These are phyloP conservation scores for Cymbidium sinense DNA, from an alignment of 106 monocot species.

Conservation along the genomic window DNA sequence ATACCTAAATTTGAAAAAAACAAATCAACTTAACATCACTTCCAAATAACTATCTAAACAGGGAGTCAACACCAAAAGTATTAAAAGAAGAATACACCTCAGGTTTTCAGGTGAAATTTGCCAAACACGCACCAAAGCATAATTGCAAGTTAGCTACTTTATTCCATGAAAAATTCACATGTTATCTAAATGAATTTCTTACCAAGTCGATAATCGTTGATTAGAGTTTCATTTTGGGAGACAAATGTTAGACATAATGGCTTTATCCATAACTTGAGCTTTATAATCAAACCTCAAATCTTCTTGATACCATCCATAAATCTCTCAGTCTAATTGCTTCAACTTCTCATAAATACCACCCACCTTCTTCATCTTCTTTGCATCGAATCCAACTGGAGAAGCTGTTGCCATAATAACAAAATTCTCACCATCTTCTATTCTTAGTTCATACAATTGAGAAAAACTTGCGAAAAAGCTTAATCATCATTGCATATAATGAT, in stretches of 20 bases:
- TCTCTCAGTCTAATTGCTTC: constrained; percentile 21
- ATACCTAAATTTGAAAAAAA: too few relatives aligned
- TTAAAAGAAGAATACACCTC: too few relatives aligned
- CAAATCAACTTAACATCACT: too few relatives aligned
- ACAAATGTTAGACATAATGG: neutral
- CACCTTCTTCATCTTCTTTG: neutral
- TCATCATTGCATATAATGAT: constrained; percentile 21
- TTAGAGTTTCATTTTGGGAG: neutral
- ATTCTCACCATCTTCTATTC: constrained; percentile 72
- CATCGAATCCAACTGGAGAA: constrained; percentile 6
- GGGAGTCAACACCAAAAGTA: too few relatives aligned
- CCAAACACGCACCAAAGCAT: neutral
- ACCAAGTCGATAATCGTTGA: neutral
- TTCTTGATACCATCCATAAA: constrained; percentile 22
- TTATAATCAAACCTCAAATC: constrained; percentile 17
- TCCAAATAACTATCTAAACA: too few relatives aligned
- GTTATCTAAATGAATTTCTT: neutral
- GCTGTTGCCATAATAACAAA: constrained; percentile 48
- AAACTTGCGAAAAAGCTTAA: constrained; percentile 32
- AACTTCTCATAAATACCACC: constrained; percentile 20
- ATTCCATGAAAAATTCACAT: neutral
- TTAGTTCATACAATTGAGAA: constrained; percentile 68
- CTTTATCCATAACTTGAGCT: constrained; percentile 1
- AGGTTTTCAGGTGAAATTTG: too few relatives aligned
- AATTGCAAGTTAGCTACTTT: neutral